These are phyloP conservation scores for Phialophora expanda DNA, from an alignment of 2,329 filamentous ascomycete genomes.

Conservation along the genomic window DNA sequence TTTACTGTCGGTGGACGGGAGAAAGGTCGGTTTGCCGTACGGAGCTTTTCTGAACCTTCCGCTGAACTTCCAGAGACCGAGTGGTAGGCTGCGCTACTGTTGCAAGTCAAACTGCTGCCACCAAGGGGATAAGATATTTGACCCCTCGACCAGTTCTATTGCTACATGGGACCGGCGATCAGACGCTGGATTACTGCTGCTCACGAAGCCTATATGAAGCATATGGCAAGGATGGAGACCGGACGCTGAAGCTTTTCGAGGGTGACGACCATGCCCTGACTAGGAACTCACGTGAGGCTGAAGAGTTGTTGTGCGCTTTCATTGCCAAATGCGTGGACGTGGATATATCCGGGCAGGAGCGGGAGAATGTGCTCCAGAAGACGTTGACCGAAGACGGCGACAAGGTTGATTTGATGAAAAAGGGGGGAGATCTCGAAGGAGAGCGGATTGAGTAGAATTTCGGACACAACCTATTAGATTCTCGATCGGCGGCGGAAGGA, in stretches of 20 bases:
- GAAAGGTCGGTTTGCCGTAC: conserved; percentile 7
- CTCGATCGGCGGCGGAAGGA: neutral
- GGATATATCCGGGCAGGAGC: conserved; percentile 26
- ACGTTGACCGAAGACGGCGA: conserved; percentile 37
- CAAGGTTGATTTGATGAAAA: conserved; percentile 43
- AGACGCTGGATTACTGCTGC: conserved; percentile 44
- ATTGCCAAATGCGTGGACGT: conserved; percentile 41
- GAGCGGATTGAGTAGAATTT: conserved; percentile 39
- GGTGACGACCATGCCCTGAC: conserved; percentile 52
- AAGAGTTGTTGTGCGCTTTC: conserved; percentile 50
- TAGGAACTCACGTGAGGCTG: conserved; percentile 46
- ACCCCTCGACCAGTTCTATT: conserved; percentile 44
- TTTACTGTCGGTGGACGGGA: conserved; percentile 33
- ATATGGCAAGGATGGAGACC: conserved; percentile 46
- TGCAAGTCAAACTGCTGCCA: conserved; percentile 49
- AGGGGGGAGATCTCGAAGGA: conserved; percentile 47
- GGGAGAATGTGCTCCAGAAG: conserved; percentile 33
- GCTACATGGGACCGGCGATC: conserved; percentile 49
- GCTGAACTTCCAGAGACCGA: conserved; percentile 32
- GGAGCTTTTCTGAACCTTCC: neutral
- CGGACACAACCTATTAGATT: neutral
- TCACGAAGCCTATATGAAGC: conserved; percentile 46
- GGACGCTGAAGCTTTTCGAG: conserved; percentile 48
- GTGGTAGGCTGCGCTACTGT: conserved; percentile 49
- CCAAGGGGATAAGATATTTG: conserved; percentile 32